Base-by-base conservation (phyloP, 805 yeast species). In the Wilhelminamyces savonicus region DNA sequence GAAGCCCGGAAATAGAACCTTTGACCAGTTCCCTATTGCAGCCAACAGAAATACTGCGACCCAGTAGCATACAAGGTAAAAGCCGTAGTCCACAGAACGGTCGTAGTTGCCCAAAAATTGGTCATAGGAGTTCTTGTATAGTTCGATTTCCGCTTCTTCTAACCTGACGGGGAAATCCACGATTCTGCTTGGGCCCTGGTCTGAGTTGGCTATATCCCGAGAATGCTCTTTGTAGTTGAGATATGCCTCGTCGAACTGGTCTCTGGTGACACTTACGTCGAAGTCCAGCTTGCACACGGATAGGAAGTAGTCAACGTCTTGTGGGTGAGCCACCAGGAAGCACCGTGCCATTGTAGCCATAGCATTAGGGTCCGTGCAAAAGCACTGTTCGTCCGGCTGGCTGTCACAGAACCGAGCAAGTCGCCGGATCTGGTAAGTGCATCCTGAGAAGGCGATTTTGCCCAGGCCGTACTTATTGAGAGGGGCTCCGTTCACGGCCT, bases 31-130 rank as follows among this genome's bases (percentile, higher is more conserved):
- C 2, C 48, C 46, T 1, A 50, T 16, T 4, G 56, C 46, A 2
- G 51, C 59, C 2, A 49, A 10, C 0, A 33, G 16, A 19, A 56
- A 48, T 3, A 58, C 52, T 0, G 39, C 34, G 3, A 41, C 33
- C 70, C 70, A 64, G 35, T 48, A 64, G 3, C 42, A 16, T 2
- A 52, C 44, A 24, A 61, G 26, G 6, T 20, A n/a, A 53, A 24
- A 73, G 28, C 21, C 80, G 43, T 67, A 52, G 35, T 52, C 59
- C 17, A 71, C 59, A 3, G 78, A 69, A 14, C 54, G 53, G 31
- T 60, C 62, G 32, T 59, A 61, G 44, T 62, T 63, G 7, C 68
- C 68, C 25, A 62, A 44, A 34, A 56, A 63, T 28, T 55, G 62
- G 26, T 54, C 59, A 35, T 57, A 62, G 3, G 63, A 41, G 9